These are phyloP conservation scores for Phialophora chinensis DNA, from an alignment of 2,329 filamentous ascomycete genomes.

Conservation along the genomic window DNA sequence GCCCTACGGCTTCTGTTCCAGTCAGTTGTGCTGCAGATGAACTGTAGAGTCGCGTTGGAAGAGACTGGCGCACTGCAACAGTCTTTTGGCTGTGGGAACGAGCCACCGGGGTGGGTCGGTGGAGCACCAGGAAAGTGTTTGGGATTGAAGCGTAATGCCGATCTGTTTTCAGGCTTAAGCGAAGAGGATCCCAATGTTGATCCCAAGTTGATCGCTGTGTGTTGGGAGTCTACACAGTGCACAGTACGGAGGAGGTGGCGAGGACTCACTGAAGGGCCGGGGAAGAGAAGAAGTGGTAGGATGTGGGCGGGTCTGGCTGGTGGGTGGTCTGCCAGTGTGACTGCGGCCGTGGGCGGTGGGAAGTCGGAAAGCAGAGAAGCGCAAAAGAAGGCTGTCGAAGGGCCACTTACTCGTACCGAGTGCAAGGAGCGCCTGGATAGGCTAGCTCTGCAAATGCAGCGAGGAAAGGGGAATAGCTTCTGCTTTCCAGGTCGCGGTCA, in stretches of 20 bases:
- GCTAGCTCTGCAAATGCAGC: not conserved
- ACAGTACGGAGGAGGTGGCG: not conserved
- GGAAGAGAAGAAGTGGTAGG: conserved; percentile 2
- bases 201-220: not conserved
- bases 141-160: conserved; percentile 14
- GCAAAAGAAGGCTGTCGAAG: conserved; percentile 22
- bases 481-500: not conserved
- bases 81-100: not conserved
- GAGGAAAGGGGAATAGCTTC: conserved; percentile 2
- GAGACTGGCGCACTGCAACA: not conserved
- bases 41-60: not conserved
- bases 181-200: conserved; percentile 4
- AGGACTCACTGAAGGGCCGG: not conserved
- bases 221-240: not conserved
- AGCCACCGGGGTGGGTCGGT: conserved; percentile 3
- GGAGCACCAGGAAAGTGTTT: conserved; percentile 15
- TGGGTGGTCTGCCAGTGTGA: not conserved
- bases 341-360: not conserved
- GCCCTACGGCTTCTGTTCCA: not conserved
- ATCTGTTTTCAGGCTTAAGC: conserved; percentile 8
- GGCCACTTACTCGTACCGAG: not conserved
- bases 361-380: conserved; percentile 11
- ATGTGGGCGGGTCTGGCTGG: not conserved
- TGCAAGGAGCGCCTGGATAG: not conserved
- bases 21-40: not conserved